Evolutionary conservation across 225 moss, liverwort and hornwort genomes (phyloP).

Genomic region (Ulota crispa): DNA sequence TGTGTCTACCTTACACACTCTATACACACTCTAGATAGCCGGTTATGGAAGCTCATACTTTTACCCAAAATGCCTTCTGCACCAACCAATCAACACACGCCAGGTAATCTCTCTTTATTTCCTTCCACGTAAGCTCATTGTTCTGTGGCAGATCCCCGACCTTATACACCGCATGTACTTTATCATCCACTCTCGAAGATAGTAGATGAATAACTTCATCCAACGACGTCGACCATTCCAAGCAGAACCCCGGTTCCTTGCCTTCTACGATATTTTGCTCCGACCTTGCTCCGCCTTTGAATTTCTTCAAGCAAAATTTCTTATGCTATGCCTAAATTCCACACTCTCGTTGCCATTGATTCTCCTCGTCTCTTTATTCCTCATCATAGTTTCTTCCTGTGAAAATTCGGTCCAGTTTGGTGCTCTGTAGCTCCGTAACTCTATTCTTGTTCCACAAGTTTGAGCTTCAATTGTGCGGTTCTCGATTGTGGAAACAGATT

Average conservation of each 20-base stretch:
- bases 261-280: neutral
- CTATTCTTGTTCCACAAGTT: slow-evolving; percentile 19
- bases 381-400: neutral
- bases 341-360: neutral
- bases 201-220: neutral
- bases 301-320: neutral
- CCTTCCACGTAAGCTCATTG: neutral
- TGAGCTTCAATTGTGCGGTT: neutral
- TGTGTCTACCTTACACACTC: too few relatives aligned
- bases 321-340: neutral
- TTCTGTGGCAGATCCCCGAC: neutral
- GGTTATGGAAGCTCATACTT: too few relatives aligned
- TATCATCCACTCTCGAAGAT: neutral
- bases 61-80: too few relatives aligned
- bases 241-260: neutral
- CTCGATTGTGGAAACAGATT: neutral
- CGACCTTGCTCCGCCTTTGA: neutral
- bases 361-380: neutral
- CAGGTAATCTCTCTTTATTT: neutral
- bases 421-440: neutral
- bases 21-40: too few relatives aligned
- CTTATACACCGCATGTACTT: neutral
- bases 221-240: neutral
- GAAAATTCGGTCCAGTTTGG: slow-evolving; percentile 9
- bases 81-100: neutral